Conservation (phyloP, 257 asterid species). For the Scutellaria barbata region DNA sequence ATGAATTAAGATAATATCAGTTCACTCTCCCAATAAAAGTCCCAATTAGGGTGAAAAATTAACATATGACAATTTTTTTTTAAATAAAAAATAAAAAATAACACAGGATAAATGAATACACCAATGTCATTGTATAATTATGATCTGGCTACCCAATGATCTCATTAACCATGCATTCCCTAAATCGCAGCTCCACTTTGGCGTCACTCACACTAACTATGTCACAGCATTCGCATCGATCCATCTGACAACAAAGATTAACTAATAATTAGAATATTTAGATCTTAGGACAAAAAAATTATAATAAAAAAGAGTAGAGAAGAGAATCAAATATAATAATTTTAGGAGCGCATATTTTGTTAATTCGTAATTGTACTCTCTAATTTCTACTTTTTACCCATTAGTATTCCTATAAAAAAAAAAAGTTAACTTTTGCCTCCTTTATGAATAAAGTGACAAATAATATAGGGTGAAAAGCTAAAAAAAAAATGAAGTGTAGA, state of each 20-base stretch:
- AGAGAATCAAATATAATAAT: background rate
- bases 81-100: no score
- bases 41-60: background rate
- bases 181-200: conserved; percentile 34
- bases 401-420: no score
- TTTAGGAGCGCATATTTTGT: background rate
- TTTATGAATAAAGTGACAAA: no score
- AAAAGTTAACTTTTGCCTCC: no score
- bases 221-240: conserved; percentile 55
- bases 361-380: no score
- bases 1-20: no score
- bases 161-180: conserved; percentile 43
- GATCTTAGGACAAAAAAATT: no score
- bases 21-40: background rate
- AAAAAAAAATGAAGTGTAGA: no score
- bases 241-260: conserved; percentile 34
- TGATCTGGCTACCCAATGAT: conserved; percentile 28
- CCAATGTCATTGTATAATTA: background rate
- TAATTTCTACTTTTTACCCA: no score
- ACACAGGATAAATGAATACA: no score
- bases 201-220: conserved; percentile 22
- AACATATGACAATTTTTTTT: background rate
- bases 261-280: background rate
- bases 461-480: no score
- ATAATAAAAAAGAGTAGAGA: background rate